These are phyloP conservation scores for Wickerhamomyces pijperi DNA, from an alignment of 805 yeast species.

Conservation along the genomic window DNA sequence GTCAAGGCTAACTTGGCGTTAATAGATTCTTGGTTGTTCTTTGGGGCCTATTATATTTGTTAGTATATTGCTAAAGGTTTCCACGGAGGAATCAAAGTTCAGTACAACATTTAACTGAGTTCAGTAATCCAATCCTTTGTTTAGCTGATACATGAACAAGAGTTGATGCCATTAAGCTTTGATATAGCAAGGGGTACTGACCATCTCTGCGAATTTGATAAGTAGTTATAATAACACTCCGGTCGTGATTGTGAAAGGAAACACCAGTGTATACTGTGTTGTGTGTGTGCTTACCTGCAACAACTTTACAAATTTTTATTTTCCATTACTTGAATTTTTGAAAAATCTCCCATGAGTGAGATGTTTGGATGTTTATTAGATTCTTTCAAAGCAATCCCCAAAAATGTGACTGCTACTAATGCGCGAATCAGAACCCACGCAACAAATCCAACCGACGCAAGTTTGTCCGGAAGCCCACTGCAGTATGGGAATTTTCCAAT, in stretches of 20 bases:
- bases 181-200: too few relatives aligned
- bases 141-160: conserved; percentile 1
- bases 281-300: too few relatives aligned
- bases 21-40: conserved; percentile 82
- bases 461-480: too few relatives aligned
- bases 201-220: conserved; percentile 88
- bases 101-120: too few relatives aligned
- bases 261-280: too few relatives aligned
- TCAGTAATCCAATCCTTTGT: too few relatives aligned
- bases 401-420: neutral
- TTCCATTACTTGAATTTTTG: too few relatives aligned
- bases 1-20: conserved; percentile 97
- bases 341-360: neutral
- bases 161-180: too few relatives aligned
- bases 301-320: neutral
- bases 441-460: too few relatives aligned
- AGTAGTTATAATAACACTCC: conserved; percentile 61
- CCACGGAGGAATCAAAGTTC: conserved; percentile 1
- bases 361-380: conserved; percentile 4
- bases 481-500: too few relatives aligned
- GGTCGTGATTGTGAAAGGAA: conserved; percentile 52
- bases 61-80: conserved; percentile 24
- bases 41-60: conserved; percentile 73
- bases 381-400: neutral
- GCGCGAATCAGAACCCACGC: neutral